Evolutionary conservation across 495 filamentous ascomycete species (phyloP), one percentile per base, ranked within the genome.

Genomic region (Mycothermus thermophilus): DNA sequence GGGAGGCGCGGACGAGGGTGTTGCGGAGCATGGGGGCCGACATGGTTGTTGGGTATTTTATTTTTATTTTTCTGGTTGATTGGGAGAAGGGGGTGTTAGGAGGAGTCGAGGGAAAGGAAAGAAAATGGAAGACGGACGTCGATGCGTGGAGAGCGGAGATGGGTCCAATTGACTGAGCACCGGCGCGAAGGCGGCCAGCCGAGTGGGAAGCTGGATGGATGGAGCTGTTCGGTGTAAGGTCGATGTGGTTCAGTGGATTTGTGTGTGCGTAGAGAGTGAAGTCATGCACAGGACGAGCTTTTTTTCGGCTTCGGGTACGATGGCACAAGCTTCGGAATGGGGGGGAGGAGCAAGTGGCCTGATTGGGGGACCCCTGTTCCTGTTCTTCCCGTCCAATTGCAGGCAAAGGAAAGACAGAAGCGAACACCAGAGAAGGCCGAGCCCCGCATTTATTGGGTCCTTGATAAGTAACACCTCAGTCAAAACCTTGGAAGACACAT

Each of bases 91-190:
- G n/a, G n/a, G n/a, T n/a, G n/a, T n/a, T n/a, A n/a, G n/a, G n/a
- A n/a, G n/a, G n/a, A n/a, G n/a, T n/a, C n/a, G n/a, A n/a, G n/a
- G n/a, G n/a, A n/a, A n/a, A n/a, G n/a, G n/a, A n/a, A n/a, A n/a
- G n/a, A n/a, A n/a, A n/a, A n/a, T n/a, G n/a, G n/a, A n/a, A n/a
- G n/a, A n/a, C n/a, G n/a, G n/a, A n/a, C n/a, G n/a, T n/a, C n/a
- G n/a, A n/a, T n/a, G n/a, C n/a, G n/a, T n/a, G n/a, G 32, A 19
- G 57, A 59, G 53, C 44, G 59, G 59, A 62, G 60, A 60, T 57
- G 39, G 46, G 51, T 50, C 47, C 52, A 57, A 63, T 63, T 63
- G 52, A 52, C 39, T 37, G 22, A 25, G 22, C 30, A 46, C 41
- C 52, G 44, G 54, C 43, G 43, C 45, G 43, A n/a, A n/a, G n/a